Conservation (phyloP, 179 eudicot genomes). For the Spergularia azorica region DNA sequence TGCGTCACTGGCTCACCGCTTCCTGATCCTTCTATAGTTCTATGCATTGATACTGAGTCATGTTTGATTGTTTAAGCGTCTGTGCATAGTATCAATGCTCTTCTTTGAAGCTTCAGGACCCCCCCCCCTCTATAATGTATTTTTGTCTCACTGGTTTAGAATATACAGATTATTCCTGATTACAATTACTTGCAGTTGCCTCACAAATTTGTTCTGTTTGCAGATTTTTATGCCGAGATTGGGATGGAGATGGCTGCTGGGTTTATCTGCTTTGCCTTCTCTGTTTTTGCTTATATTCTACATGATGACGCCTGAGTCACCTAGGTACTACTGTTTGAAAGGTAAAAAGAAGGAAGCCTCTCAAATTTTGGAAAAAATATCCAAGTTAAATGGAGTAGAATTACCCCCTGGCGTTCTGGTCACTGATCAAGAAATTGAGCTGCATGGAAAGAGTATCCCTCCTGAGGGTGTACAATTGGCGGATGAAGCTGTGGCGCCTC, state of each 20-base stretch:
- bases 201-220: neutral
- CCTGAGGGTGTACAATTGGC: slow-evolving; percentile 40
- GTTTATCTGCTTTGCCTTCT: slow-evolving; percentile 66
- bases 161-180: no score
- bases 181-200: no score
- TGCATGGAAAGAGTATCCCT: slow-evolving; percentile 24
- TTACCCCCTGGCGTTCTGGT: slow-evolving; percentile 58
- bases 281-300: slow-evolving; percentile 51
- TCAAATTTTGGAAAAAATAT: slow-evolving; percentile 50
- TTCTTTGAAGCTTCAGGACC: no score
- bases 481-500: slow-evolving; percentile 20
- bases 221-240: slow-evolving; percentile 57
- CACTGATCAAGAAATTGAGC: slow-evolving; percentile 36
- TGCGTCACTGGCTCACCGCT: neutral
- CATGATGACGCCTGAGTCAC: slow-evolving; percentile 60
- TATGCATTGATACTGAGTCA: neutral
- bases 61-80: neutral
- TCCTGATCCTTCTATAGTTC: neutral
- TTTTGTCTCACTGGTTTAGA: no score
- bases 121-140: no score
- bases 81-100: neutral
- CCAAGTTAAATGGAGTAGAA: slow-evolving; percentile 41
- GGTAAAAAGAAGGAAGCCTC: slow-evolving; percentile 57
- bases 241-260: slow-evolving; percentile 82
- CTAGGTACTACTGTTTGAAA: slow-evolving; percentile 67